Evolutionary conservation across 129 eudicot species (phyloP).

Genomic region (Centella asiatica): DNA sequence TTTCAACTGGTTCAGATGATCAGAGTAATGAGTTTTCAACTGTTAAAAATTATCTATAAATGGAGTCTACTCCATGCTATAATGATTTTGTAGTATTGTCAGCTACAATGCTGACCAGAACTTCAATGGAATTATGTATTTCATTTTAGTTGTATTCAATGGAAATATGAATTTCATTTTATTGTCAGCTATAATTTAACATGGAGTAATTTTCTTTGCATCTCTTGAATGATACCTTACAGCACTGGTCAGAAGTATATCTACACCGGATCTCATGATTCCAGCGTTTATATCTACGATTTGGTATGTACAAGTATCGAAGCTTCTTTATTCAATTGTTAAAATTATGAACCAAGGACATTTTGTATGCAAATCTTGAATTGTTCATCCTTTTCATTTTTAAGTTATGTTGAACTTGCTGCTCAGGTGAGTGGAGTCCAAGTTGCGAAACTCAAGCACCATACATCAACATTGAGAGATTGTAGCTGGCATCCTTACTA

Average conservation of each 20-base stretch:
- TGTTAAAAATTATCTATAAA: no score
- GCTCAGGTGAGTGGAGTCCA: constrained; percentile 61
- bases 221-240: constrained; percentile 12
- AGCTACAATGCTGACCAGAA: no score
- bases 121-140: no score
- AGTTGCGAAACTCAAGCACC: constrained; percentile 69
- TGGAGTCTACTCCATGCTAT: no score
- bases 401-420: neutral
- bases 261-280: constrained; percentile 92
- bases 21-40: no score
- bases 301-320: constrained; percentile 36
- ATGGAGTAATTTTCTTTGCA: neutral
- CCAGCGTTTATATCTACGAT: constrained; percentile 73
- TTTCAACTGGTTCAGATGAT: no score
- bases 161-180: neutral
- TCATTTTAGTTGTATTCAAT: neutral
- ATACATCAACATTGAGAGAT: constrained; percentile 71
- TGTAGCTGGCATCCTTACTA: constrained; percentile 91
- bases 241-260: constrained; percentile 95
- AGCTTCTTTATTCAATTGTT: neutral
- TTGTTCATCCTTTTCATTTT: neutral
- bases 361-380: neutral
- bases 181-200: constrained; percentile 1
- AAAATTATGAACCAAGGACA: neutral
- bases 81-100: no score